Evolutionary conservation across 495 filamentous ascomycete genomes (phyloP), one percentile per base, ranked within the genome.

Genomic region (Aspergillus bertholletiae): DNA sequence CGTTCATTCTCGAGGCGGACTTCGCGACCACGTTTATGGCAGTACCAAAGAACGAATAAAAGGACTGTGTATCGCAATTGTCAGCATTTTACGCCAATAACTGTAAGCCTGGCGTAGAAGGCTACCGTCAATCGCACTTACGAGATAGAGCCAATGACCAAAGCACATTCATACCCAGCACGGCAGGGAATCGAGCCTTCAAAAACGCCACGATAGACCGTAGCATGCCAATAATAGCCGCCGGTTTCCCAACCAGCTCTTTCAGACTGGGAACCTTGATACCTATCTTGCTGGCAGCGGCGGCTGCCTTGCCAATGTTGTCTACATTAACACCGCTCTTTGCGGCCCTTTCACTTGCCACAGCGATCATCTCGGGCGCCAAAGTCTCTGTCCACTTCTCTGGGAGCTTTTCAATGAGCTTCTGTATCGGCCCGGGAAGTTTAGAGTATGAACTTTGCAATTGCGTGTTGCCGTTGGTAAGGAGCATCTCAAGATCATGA

Each of bases 11-110:
- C 89, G 1, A 96, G 77, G 32, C 94, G 78, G 13, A 84, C 84
- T 71, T 98, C 94, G 15, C 83, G 82, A 32, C 94, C 94, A 13
- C 94, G 84, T 69, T 96, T 96, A 67, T 97, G 88, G 70, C 90
- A 97, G 68, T 98, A 98, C 93, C 93, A 98, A 55, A 97, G 82
- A 46, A 93, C 88, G 65, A 92, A 90, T 27, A 98, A 71, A 12
- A 98, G 76, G 54, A 97, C 88, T 92, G 57, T 8, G n/a, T 13
- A 5, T 2, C 28, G 6, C 21, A 3, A 26, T 18, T 23, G 7
- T 20, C 28, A 49, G 46, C 20, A 17, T 21, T n/a, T 2, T 18
- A 24, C 11, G 30, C 47, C 3, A 80, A 39, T 21, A 9, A 39
- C 8, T 18, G 20, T 37, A n/a, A n/a, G n/a, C n/a, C n/a, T n/a